Evolutionary conservation across 306 rosid species (phyloP), one percentile per base, ranked within the genome.

Genomic region (Quercus variabilis): DNA sequence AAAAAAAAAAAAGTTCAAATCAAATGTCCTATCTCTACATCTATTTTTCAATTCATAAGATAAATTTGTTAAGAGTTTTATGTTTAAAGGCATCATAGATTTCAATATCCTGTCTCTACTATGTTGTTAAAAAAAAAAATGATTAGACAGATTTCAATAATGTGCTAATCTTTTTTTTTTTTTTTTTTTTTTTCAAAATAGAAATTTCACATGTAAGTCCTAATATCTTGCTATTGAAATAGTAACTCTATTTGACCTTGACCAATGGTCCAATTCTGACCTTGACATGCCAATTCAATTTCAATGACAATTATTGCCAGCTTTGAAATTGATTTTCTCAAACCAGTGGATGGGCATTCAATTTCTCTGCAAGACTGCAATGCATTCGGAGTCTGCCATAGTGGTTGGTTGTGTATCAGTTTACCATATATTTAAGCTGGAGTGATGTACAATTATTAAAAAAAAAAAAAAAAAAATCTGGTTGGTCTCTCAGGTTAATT

Each of bases 261-360:
- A 80, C 79, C 79, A 46, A 56, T 49, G 54, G 54, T 63, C 55
- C 21, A 9, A 67, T 13, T 84, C 72, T 71, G 78, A 76, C 84
- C 73, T 7, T 63, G 9, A 65, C 54, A 12, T 49, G 54, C 54
- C 83, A 38, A 56, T 64, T 63, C 69, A 13, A 41, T 74, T 55
- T 18, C 68, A 20, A 25, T 10, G 18, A 60, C 9, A 60, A 60
- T 17, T 55, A 4, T 19, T 55, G 23, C 19, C 60, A 55, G 60
- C 21, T 55, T 55, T 55, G 20, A n/a, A 4, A 41, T 35, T 63
- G 74, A 65, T n/a, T 6, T 31, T 55, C 76, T 23, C 38, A 26
- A 78, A 63, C 80, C 71, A 71, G 62, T 78, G 79, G 88, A 81
- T 85, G 78, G 71, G 73, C 73, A 75, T 79, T 65, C 25, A 82